Base-by-base conservation (phyloP, 169 alveolate species). In the Eimeria tenella region DNA sequence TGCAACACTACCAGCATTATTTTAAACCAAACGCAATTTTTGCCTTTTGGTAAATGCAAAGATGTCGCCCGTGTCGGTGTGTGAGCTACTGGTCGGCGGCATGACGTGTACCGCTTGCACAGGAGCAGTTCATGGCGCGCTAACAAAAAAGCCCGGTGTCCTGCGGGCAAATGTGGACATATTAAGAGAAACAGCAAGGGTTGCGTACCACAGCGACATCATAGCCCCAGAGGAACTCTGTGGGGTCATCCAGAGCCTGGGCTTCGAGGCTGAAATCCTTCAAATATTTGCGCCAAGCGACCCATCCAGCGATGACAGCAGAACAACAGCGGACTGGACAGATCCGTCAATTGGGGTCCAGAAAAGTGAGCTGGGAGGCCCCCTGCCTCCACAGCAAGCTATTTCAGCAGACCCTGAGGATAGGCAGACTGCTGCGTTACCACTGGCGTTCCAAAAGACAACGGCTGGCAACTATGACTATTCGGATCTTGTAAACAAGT, bases 91-190 rank as follows among this genome's bases (percentile, higher is more conserved):
- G 77, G 94, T 88, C 58, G 87, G 58, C 5, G 87, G 94, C 53
- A 88, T 88, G 94, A 88, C 94, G 50, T 88, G 94, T 19, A 62
- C 77, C 50, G 84, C 94, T 19, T 88, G 94, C 87, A 70, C 86
- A 21, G 94, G 94, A 13, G 94, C 87, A 4, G 86, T 88, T 7
- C 87, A 88, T 25, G 21, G 94, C 49, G 70, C 60, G 11, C 49
- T 88, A 77, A 13, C 23, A 50, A 55, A 25, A 21, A 23, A 52
- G n/a, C 60, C 87, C 1, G 94, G 94, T 9, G 94, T 53, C 13
- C 3, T 25, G 8, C 86, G 53, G 15, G 94, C 63, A 25, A 60
- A 53, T n/a, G 94, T 88, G 21, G 94, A 88, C 74, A n/a, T 88
- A 9, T 3, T 88, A 56, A 8, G 86, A 21, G 75, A 71, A 74